Evolutionary conservation across 1,284 basidiomycete species (phyloP).

Genomic region (Mycena sp.): DNA sequence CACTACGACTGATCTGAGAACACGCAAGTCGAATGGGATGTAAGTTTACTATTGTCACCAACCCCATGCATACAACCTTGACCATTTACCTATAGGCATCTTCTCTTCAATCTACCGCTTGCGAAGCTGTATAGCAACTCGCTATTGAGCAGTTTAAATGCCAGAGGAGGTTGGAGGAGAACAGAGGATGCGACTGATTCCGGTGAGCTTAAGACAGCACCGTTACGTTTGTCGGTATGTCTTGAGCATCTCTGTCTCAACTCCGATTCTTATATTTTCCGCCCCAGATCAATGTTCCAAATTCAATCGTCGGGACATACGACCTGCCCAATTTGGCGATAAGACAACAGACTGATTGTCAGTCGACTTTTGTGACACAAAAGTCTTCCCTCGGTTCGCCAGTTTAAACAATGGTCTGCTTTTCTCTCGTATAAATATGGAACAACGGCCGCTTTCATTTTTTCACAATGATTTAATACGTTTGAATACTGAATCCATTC

Average conservation of each 20-base stretch:
- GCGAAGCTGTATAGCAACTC: slow-evolving; percentile 45
- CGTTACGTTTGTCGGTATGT: slow-evolving; percentile 25
- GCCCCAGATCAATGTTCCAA: slow-evolving; percentile 14
- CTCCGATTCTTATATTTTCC: not conserved
- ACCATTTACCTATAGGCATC: slow-evolving; percentile 13
- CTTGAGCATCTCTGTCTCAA: not conserved
- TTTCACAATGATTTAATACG: no score
- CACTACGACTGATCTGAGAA: not conserved
- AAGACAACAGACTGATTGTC: slow-evolving; percentile 5
- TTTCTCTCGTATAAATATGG: not conserved
- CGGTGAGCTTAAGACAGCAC: slow-evolving; percentile 13
- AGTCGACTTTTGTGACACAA: not conserved
- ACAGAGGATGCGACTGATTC: slow-evolving; percentile 20
- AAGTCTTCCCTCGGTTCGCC: slow-evolving; percentile 20
- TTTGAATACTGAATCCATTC: no score
- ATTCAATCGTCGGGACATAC: not conserved
- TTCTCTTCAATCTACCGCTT: slow-evolving; percentile 29
- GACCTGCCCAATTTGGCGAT: slow-evolving; percentile 6
- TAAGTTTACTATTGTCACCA: not conserved
- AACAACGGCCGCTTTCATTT: no score
- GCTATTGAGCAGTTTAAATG: slow-evolving; percentile 45
- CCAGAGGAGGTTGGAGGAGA: slow-evolving; percentile 33
- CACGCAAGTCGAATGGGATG: slow-evolving; percentile 27
- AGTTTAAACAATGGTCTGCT: not conserved
- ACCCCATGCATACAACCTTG: not conserved